These are phyloP conservation scores for Paramecium octaurelia DNA, from an alignment of 73 alveolate genomes.

Conservation along the genomic window DNA sequence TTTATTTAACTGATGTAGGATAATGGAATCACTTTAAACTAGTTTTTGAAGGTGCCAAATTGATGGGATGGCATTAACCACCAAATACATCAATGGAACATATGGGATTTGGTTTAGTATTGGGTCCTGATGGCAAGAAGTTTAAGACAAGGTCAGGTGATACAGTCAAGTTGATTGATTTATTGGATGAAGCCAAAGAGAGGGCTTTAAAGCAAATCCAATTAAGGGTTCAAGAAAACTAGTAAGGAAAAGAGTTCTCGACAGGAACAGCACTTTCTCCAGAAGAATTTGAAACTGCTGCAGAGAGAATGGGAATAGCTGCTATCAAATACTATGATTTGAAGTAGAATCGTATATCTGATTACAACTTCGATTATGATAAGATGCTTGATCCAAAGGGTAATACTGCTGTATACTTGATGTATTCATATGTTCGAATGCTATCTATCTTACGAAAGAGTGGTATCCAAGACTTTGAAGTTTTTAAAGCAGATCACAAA, in stretches of 20 bases:
- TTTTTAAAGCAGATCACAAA: constrained; percentile 60
- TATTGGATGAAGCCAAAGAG: constrained; percentile 96
- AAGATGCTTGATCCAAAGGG: constrained; percentile 99
- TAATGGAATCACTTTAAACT: constrained; percentile 95
- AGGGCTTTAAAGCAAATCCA: constrained; percentile 77
- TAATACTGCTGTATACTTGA: constrained; percentile 98
- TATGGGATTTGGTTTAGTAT: constrained; percentile 99
- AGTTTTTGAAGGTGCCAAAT: constrained; percentile 94
- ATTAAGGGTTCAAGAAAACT: neutral
- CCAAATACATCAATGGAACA: constrained; percentile 86
- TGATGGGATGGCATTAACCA: constrained; percentile 87
- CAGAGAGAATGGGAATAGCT: constrained; percentile 95
- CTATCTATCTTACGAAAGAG: constrained; percentile 94
- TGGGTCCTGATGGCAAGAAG: constrained; percentile 94
- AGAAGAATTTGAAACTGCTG: constrained; percentile 81
- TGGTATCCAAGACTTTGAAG: constrained; percentile 67
- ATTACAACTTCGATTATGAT: constrained; percentile 93
- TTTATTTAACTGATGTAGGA: constrained; percentile 97
- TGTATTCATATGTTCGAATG: constrained; percentile 97
- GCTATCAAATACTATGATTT: constrained; percentile 98
- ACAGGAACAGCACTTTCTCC: constrained; percentile 75
- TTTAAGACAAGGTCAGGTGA: constrained; percentile 97
- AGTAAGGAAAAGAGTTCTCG: constrained; percentile 47
- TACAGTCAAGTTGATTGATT: constrained; percentile 85
- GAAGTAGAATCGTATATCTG: constrained; percentile 92